phyloP scores from a whole-genome alignment of 75 land plant genomes.

The Cupressus sempervirens region DNA sequence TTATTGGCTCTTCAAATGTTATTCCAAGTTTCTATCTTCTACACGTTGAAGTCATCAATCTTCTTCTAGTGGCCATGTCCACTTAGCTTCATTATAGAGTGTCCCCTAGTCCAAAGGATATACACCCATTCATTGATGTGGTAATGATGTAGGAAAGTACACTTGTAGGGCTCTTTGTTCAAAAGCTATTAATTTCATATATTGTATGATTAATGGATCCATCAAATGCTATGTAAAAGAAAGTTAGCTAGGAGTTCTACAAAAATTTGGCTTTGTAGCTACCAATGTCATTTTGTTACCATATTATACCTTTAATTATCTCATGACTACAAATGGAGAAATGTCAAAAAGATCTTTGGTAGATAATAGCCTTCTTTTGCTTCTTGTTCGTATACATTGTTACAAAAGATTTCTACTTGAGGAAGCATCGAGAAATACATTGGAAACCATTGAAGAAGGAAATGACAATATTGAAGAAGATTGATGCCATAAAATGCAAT shows the following conservation, averaged over 20 bases:
- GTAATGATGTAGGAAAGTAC: constrained; percentile 52
- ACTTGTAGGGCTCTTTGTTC: constrained; percentile 22
- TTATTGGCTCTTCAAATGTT: constrained; percentile 59
- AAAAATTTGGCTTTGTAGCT: constrained; percentile 34
- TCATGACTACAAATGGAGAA: constrained; percentile 56
- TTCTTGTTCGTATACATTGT: constrained; percentile 71
- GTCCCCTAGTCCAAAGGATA: constrained; percentile 61
- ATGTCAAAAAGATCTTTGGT: constrained; percentile 54
- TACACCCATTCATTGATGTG: constrained; percentile 79
- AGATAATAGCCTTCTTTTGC: constrained; percentile 62
- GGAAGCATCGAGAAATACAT: constrained; percentile 22
- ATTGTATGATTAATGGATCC: constrained; percentile 14
- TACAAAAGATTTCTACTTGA: constrained; percentile 38
- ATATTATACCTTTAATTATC: constrained; percentile 54
- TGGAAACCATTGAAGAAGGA: constrained; percentile 26
- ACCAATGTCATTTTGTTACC: constrained; percentile 70
- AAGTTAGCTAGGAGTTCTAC: constrained; percentile 24
- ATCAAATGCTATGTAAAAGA: constrained; percentile 17
- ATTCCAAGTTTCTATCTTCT: constrained; percentile 53
- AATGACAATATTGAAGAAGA: too few species aligned
- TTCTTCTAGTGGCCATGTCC: constrained; percentile 71
- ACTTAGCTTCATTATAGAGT: constrained; percentile 73
- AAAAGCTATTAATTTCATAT: constrained; percentile 19
- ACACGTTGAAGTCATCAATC: constrained; percentile 78
- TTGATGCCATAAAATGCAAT: too few species aligned